Base-by-base conservation (phyloP, 108 stramenopile genomes). In the Skeletonema tropicum region DNA sequence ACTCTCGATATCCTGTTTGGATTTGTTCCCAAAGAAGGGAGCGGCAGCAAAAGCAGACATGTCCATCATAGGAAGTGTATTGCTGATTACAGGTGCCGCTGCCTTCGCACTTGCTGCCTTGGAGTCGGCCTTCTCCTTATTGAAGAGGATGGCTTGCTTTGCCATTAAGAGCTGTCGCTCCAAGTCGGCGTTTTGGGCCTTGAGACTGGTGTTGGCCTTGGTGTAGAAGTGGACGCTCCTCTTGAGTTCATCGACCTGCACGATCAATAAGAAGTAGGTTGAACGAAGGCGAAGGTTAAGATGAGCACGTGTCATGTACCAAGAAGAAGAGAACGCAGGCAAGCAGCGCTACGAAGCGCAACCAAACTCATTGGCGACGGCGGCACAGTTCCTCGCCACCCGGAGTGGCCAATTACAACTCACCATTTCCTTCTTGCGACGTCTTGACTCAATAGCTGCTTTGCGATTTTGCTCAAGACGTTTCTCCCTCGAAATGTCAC, bases 401-500 rank as follows among this genome's bases (percentile, higher is more conserved):
- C 52, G n/a, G n/a, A 23, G 52, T 55, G 52, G 52, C 52, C 19
- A 55, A 55, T 23, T 23, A 23, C 1, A 21, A 23, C 52, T 55
- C 25, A 55, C 52, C 91, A 92, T 90, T 26, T 85, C 79, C 81
- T 93, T 93, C 83, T 96, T 96, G 45, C 94, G 80, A 6, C 90
- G 72, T 2, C 94, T 83, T 1, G 89, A 90, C 62, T 96, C 94
- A 38, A 85, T 74, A 14, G 94, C 94, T 25, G 92, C 92, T 73
- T 89, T 89, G 2, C 94, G 83, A 73, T 96, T 96, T 61, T 92
- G 92, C 59, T 91, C 91, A 21, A 93, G 81, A 11, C 94, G 87
- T 57, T 89, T 88, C 63, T 88, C 88, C n/a, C 88, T 7, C 5
- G 52, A 80, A 45, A 85, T 58, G 14, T 30, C 11, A 5, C 46